Evolutionary conservation across 2,329 filamentous ascomycete species (phyloP).

Genomic region (Emmonsia crescens): DNA sequence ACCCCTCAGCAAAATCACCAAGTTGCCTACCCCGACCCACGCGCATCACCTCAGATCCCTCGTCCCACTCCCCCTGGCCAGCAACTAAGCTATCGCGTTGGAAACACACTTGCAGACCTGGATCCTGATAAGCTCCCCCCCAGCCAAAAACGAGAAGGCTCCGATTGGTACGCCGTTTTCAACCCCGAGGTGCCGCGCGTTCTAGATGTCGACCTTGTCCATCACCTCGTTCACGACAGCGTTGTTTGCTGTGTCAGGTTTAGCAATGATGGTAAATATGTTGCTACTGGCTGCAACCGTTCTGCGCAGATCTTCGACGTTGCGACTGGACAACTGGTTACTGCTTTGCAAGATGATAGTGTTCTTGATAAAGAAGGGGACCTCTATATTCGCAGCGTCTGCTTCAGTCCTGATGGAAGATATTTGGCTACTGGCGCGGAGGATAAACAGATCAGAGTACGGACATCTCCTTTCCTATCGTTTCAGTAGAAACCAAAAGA

Average conservation of each 20-base stretch:
- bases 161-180: slow-evolving; percentile 95
- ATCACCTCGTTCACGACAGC: slow-evolving; percentile 86
- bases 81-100: slow-evolving; percentile 41
- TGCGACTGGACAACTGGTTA: slow-evolving; percentile 72
- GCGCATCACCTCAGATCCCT: slow-evolving; percentile 75
- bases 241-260: slow-evolving; percentile 98
- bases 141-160: slow-evolving; percentile 76
- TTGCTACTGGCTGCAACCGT: slow-evolving; percentile 93
- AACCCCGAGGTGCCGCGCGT: slow-evolving; percentile 83
- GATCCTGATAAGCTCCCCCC: slow-evolving; percentile 76
- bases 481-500: no score
- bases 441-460: slow-evolving; percentile 89
- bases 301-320: slow-evolving; percentile 99
- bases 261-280: slow-evolving; percentile 87
- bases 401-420: slow-evolving; percentile 93
- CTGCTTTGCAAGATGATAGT: slow-evolving; percentile 77
- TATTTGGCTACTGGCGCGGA: slow-evolving; percentile 93
- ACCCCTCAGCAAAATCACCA: slow-evolving; percentile 88
- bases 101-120: slow-evolving; percentile 70
- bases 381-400: slow-evolving; percentile 93
- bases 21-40: slow-evolving; percentile 71
- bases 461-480: slow-evolving; percentile 22
- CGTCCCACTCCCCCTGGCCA: slow-evolving; percentile 61
- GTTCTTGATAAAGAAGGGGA: slow-evolving; percentile 74
- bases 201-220: slow-evolving; percentile 85